These are phyloP conservation scores for Myxozyma kluyveri DNA, from an alignment of 805 yeast species.

Conservation along the genomic window DNA sequence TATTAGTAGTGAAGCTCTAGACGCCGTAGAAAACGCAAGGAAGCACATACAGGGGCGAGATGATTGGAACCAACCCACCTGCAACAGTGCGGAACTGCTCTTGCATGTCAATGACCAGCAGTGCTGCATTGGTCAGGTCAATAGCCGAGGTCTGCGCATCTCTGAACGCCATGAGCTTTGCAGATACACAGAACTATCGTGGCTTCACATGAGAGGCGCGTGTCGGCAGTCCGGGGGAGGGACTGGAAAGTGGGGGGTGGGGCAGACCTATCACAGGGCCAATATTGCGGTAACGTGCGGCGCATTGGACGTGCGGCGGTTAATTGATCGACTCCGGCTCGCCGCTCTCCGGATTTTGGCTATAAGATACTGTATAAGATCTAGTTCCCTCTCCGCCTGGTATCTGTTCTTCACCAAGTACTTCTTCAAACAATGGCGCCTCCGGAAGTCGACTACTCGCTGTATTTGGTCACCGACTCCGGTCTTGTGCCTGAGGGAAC, in stretches of 20 bases:
- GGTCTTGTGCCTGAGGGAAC: conserved; percentile 63
- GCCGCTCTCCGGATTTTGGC: too few species aligned
- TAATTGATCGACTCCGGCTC: too few species aligned
- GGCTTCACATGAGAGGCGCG: too few species aligned
- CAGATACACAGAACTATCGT: too few species aligned
- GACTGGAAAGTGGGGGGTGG: too few species aligned
- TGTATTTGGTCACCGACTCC: conserved; percentile 79
- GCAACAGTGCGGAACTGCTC: conserved; percentile 19
- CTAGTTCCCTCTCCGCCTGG: too few species aligned
- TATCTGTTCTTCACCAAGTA: too few species aligned
- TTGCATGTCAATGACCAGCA: conserved; percentile 27
- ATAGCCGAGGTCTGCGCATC: conserved; percentile 15
- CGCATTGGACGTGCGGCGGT: too few species aligned
- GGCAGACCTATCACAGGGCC: too few species aligned
- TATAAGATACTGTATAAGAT: too few species aligned
- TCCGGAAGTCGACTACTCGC: conserved; percentile 49
- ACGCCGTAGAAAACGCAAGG: background rate
- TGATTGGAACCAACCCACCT: conserved; percentile 6
- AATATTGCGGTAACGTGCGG: too few species aligned
- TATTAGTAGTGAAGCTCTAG: background rate
- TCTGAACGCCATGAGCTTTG: conserved; percentile 13
- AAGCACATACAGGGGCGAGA: conserved; percentile 13
- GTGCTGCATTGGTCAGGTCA: conserved; percentile 10
- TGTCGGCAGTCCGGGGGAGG: too few species aligned
- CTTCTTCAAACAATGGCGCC: conserved; percentile 17